phyloP scores from a whole-genome alignment of 2,329 filamentous ascomycete species.

The Paecilomyces fulvus region DNA sequence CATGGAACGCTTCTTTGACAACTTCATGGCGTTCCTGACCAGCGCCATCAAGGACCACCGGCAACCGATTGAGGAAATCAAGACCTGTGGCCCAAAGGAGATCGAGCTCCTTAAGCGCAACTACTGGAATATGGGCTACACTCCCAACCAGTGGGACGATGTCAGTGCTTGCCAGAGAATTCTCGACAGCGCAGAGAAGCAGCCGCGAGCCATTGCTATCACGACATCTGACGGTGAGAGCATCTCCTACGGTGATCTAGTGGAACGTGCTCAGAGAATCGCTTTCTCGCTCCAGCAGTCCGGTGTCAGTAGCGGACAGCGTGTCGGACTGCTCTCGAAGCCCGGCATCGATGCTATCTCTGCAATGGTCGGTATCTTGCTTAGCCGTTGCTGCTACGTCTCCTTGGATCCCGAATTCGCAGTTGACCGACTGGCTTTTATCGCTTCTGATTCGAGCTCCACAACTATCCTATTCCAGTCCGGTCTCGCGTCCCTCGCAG shows the following conservation, averaged over 20 bases:
- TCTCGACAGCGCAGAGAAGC: constrained; percentile 5
- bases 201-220: constrained; percentile 11
- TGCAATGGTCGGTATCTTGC: constrained; percentile 10
- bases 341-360: constrained; percentile 13
- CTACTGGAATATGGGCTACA: constrained; percentile 9
- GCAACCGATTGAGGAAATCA: constrained; percentile 14
- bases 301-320: constrained; percentile 6
- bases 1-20: constrained; percentile 19
- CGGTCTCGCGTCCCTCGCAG: constrained; percentile 4
- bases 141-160: constrained; percentile 11
- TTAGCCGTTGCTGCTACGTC: constrained; percentile 8
- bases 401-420: constrained; percentile 15
- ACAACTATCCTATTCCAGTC: constrained; percentile 7
- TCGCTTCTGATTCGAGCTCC: constrained; percentile 9
- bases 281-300: constrained; percentile 3
- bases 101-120: constrained; percentile 10
- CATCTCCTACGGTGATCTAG: constrained; percentile 11
- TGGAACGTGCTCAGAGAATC: constrained; percentile 9
- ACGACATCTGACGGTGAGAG: constrained; percentile 11
- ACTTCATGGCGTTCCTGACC: constrained; percentile 15
- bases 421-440: constrained; percentile 12
- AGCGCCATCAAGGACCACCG: constrained; percentile 16
- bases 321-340: constrained; percentile 11
- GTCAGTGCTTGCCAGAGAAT: constrained; percentile 8
- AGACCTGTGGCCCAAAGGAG: constrained; percentile 15